Evolutionary conservation across 495 filamentous ascomycete species (phyloP), one percentile per base, ranked within the genome.

Genomic region (Xylaria venustula): DNA sequence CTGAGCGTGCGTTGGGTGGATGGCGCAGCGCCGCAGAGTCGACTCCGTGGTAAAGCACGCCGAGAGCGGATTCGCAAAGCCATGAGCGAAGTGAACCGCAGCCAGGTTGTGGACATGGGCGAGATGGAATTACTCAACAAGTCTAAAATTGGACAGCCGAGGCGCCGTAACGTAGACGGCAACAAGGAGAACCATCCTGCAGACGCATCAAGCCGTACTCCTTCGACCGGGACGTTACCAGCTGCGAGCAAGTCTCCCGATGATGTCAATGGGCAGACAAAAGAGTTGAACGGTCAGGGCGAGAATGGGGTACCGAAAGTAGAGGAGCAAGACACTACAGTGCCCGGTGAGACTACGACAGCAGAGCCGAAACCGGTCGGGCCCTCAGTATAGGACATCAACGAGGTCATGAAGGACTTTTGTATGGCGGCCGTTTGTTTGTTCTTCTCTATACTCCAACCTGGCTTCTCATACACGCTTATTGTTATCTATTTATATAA

Each of bases 1-100:
- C 76, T 84, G 44, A 81, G 85, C 26, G 78, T 96, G 15, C 84
- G 90, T 26, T 98, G 90, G 88, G 74, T 81, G 2, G 89, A 96
- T 60, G 91, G 83, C 9, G 87, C 81, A 0, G 84, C 86, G 25
- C 85, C 87, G 9, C 85, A 90, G 75, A 71, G 75, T 58, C 67
- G 79, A 17, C 68, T 81, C 7, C 69, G 79, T 7, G 79, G 79
- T 47, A 80, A 79, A 60, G 79, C 66, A 1, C 64, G 77, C 3
- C 64, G 79, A n/a, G 79, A 81, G 58, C 65, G 79, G 17, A 82
- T 82, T n/a, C 67, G 76, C 25, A 78, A 79, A 62, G 74, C 75
- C 0, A 70, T 79, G 61, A 63, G 65, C 45, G 78, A 80, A 46
- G 67, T 77, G 5, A 69, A 71, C 36, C 66, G 68, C 12, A 69